A percentile compares a stretch with the other conserved stretches of the same genome.
phyloP scores from a whole-genome alignment of 768 basidiomycete species.

The Porphyrellus cyaneotinctus region DNA sequence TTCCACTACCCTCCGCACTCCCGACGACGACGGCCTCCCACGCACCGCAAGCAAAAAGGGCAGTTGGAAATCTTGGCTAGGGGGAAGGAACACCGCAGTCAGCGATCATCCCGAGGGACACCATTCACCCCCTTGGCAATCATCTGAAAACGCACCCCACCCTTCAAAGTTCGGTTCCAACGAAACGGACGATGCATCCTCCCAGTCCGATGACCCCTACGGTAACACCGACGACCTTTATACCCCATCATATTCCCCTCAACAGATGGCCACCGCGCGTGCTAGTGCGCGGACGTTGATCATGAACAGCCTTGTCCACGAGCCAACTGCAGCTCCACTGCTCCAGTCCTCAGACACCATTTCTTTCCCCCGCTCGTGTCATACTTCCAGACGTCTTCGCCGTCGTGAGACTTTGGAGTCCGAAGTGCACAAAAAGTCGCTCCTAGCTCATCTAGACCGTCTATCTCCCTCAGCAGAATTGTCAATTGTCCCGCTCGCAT shows the following conservation, averaged over 20 bases:
- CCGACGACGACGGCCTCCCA: conserved; percentile 50
- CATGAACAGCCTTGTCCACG: conserved; percentile 42
- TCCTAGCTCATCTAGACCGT: conserved; percentile 44
- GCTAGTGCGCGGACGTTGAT: conserved; percentile 42
- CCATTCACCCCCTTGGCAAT: conserved; percentile 31
- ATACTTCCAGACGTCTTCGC: conserved; percentile 36
- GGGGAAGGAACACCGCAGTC: conserved; percentile 32
- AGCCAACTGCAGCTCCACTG: conserved; percentile 47
- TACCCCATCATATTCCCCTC: conserved; percentile 16
- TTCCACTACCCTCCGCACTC: conserved; percentile 51
- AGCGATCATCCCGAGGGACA: conserved; percentile 27
- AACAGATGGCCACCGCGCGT: conserved; percentile 31
- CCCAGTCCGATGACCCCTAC: conserved; percentile 37
- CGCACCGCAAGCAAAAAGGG: conserved; percentile 39
- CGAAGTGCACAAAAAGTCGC: conserved; percentile 46
- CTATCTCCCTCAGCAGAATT: conserved; percentile 40
- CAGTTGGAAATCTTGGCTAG: conserved; percentile 58
- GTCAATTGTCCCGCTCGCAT: conserved; percentile 44
- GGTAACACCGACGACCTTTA: conserved; percentile 17
- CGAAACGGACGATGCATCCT: conserved; percentile 34
- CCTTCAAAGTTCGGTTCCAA: conserved; percentile 22
- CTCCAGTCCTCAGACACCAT: conserved; percentile 32
- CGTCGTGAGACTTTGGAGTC: conserved; percentile 40
- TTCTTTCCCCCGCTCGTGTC: conserved; percentile 58
- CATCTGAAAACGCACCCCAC: conserved; percentile 19